phyloP scores from a whole-genome alignment of 2,329 filamentous ascomycete genomes.

The Pseudogymnoascus verrucosus region DNA sequence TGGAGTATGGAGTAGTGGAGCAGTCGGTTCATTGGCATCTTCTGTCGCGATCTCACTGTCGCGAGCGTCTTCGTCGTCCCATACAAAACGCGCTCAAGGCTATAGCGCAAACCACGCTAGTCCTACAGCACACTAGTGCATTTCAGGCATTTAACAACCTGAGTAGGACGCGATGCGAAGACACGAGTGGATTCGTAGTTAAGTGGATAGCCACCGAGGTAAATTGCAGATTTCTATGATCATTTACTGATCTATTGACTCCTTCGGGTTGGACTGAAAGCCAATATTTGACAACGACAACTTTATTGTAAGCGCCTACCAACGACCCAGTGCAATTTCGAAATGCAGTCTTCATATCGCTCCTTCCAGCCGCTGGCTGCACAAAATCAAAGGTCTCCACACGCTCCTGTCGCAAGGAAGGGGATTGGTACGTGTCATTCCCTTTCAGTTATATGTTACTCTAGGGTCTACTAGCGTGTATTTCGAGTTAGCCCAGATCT shows the following conservation, averaged over 20 bases:
- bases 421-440: slow-evolving; percentile 28
- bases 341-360: slow-evolving; percentile 27
- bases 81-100: neutral
- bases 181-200: slow-evolving; percentile 2
- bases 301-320: neutral
- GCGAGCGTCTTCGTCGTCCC: neutral
- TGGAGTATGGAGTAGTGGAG: neutral
- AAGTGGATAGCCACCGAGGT: slow-evolving; percentile 4
- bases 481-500: slow-evolving; percentile 6
- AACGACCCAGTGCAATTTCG: slow-evolving; percentile 10
- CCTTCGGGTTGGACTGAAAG: neutral
- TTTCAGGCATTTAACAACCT: slow-evolving; percentile 1
- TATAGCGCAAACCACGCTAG: neutral
- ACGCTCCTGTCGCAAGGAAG: slow-evolving; percentile 24
- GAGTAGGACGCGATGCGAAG: slow-evolving; percentile 2
- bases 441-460: slow-evolving; percentile 8
- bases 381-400: slow-evolving; percentile 22
- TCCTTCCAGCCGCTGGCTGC: slow-evolving; percentile 19
- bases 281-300: neutral
- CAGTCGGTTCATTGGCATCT: neutral
- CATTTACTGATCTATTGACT: slow-evolving; percentile 4
- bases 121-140: neutral
- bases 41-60: neutral
- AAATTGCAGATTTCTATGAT: neutral
- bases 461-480: slow-evolving; percentile 8